phyloP scores from a whole-genome alignment of 2,329 filamentous ascomycete species.

The Daldinia sp. region DNA sequence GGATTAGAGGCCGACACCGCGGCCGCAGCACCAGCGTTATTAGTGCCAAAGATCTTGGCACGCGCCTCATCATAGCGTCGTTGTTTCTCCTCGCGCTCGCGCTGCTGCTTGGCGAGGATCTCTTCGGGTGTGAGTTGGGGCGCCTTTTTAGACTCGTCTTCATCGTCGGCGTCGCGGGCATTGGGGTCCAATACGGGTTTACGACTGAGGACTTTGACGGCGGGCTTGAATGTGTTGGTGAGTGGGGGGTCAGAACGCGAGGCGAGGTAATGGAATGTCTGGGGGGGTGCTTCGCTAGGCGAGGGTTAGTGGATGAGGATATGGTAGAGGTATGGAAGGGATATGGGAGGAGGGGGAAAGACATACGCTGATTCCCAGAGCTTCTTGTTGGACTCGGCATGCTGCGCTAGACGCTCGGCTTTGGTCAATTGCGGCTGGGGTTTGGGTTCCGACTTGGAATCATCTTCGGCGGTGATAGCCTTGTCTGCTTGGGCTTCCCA shows the following conservation, averaged over 20 bases:
- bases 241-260: slow-evolving; percentile 56
- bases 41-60: slow-evolving; percentile 80
- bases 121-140: slow-evolving; percentile 77
- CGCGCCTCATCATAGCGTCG: slow-evolving; percentile 87
- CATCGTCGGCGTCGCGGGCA: slow-evolving; percentile 61
- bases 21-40: slow-evolving; percentile 26
- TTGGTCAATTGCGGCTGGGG: slow-evolving; percentile 64
- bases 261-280: slow-evolving; percentile 75
- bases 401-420: slow-evolving; percentile 79
- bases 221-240: slow-evolving; percentile 75
- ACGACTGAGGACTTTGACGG: slow-evolving; percentile 84
- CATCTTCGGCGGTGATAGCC: slow-evolving; percentile 48
- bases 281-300: slow-evolving; percentile 72
- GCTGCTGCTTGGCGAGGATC: slow-evolving; percentile 77
- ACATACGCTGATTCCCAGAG: slow-evolving; percentile 89
- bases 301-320: slow-evolving; percentile 5
- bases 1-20: slow-evolving; percentile 48
- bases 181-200: slow-evolving; percentile 67
- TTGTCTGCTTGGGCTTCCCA: slow-evolving; percentile 83
- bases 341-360: background rate
- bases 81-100: slow-evolving; percentile 88
- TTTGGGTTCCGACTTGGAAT: slow-evolving; percentile 49
- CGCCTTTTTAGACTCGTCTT: slow-evolving; percentile 68
- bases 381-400: slow-evolving; percentile 83
- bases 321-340: background rate